phyloP scores from a whole-genome alignment of 140 eudicot species.

The Cichorium intybus region DNA sequence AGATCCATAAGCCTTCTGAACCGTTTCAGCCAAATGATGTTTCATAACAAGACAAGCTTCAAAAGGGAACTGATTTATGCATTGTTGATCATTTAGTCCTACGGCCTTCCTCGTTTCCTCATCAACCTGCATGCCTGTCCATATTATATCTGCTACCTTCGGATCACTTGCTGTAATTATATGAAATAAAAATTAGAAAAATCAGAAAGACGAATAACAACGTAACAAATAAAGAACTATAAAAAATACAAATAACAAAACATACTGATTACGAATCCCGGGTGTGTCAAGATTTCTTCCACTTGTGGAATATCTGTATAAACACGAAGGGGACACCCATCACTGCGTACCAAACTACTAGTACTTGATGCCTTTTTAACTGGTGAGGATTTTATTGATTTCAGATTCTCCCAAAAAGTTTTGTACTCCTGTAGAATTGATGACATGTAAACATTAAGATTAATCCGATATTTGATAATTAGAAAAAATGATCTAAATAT shows the following conservation, averaged over 20 bases:
- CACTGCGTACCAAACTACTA: constrained; percentile 40
- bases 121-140: constrained; percentile 90
- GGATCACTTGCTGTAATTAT: constrained; percentile 65
- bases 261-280: constrained; percentile 75
- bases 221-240: neutral
- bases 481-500: neutral
- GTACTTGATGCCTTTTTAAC: constrained; percentile 34
- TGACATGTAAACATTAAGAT: constrained; percentile 1
- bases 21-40: constrained; percentile 91
- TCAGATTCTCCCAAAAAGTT: constrained; percentile 53
- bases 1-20: constrained; percentile 88
- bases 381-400: constrained; percentile 32
- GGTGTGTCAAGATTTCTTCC: constrained; percentile 74
- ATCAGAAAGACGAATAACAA: neutral
- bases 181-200: constrained; percentile 1
- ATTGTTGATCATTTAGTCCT: constrained; percentile 75
- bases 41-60: constrained; percentile 99
- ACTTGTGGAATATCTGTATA: constrained; percentile 87
- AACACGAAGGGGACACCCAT: constrained; percentile 58
- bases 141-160: constrained; percentile 86
- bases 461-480: neutral
- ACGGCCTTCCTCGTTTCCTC: constrained; percentile 72
- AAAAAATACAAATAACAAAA: constrained; percentile 3
- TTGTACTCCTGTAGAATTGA: constrained; percentile 63
- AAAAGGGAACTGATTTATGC: constrained; percentile 83